Evolutionary conservation across 495 filamentous ascomycete species (phyloP), one percentile per base, ranked within the genome.

Genomic region (Xylaria scruposa): DNA sequence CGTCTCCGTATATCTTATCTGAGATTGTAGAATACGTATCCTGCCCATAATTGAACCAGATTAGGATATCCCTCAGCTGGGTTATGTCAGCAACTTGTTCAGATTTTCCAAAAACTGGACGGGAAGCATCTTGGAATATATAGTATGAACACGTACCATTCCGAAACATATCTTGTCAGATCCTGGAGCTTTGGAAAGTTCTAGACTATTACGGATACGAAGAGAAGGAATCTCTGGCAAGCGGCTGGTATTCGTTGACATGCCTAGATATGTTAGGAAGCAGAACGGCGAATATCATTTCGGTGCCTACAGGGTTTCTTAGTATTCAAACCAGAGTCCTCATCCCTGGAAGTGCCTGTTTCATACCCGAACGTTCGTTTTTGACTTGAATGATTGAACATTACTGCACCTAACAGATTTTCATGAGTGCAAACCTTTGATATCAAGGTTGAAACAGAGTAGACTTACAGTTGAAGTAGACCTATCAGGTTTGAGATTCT

Each of bases 111-210:
- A 31, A 17, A 58, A 58, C 54, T 26, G 5, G 5, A 29, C 12
- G 13, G 54, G 15, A 13, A 13, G 3, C 54, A 29, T 58, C 54
- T 7, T 19, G 29, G 13, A 33, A 33, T 17, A 61, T 15, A 5
- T 38, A 61, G 19, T 38, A 61, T 40, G 12, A 12, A 44, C 40
- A 44, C 38, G 13, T 7, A 62, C 59, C 59, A 62, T 62, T 44
- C 59, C 59, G 10, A 62, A 62, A n/a, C 59, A 62, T 62, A 44
- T 62, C 13, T 42, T 36, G 19, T 62, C 59, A 44, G n/a, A 36
- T 44, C 1, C 21, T 26, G 36, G n/a, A 38, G 13, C 58, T 61
- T 61, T 15, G 5, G 15, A 3, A 9, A n/a, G 1, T 12, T 29
- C 17, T 1, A 31, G 13, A 6, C 36, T 6, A 40, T 40, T 21